phyloP scores from a whole-genome alignment of 768 basidiomycete genomes.

The Gymnopilus dilepis region DNA sequence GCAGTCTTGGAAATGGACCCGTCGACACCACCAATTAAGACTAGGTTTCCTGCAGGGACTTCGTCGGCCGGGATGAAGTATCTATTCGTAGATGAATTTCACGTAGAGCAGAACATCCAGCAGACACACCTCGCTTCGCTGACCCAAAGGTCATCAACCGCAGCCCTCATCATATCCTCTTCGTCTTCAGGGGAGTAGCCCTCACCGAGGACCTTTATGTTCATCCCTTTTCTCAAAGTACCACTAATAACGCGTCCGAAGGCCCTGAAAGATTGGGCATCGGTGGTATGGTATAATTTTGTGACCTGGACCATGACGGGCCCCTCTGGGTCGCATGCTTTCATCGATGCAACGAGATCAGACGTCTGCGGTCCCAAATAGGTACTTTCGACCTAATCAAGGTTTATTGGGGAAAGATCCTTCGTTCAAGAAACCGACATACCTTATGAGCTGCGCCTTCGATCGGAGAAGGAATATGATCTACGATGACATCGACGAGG shows the following conservation, averaged over 20 bases:
- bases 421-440: slow-evolving; percentile 5
- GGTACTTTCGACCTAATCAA: slow-evolving; percentile 70
- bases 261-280: slow-evolving; percentile 95
- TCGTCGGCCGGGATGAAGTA: slow-evolving; percentile 92
- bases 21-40: slow-evolving; percentile 92
- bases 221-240: slow-evolving; percentile 80
- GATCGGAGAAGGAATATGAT: slow-evolving; percentile 86
- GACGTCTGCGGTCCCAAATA: slow-evolving; percentile 91
- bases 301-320: slow-evolving; percentile 93
- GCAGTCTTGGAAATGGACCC: slow-evolving; percentile 95
- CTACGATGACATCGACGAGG: slow-evolving; percentile 89
- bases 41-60: slow-evolving; percentile 89
- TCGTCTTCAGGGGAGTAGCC: slow-evolving; percentile 99
- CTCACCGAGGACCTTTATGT: slow-evolving; percentile 96
- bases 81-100: slow-evolving; percentile 45
- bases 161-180: slow-evolving; percentile 92
- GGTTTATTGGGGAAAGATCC: background rate
- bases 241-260: slow-evolving; percentile 96
- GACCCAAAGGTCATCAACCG: slow-evolving; percentile 89
- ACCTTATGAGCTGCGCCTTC: slow-evolving; percentile 68
- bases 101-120: background rate
- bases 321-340: slow-evolving; percentile 79
- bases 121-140: slow-evolving; percentile 79
- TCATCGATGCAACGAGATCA: slow-evolving; percentile 79
- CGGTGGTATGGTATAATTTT: slow-evolving; percentile 95